Evolutionary conservation across 2,329 filamentous ascomycete genomes (phyloP).

Genomic region (Fusarium sp.): DNA sequence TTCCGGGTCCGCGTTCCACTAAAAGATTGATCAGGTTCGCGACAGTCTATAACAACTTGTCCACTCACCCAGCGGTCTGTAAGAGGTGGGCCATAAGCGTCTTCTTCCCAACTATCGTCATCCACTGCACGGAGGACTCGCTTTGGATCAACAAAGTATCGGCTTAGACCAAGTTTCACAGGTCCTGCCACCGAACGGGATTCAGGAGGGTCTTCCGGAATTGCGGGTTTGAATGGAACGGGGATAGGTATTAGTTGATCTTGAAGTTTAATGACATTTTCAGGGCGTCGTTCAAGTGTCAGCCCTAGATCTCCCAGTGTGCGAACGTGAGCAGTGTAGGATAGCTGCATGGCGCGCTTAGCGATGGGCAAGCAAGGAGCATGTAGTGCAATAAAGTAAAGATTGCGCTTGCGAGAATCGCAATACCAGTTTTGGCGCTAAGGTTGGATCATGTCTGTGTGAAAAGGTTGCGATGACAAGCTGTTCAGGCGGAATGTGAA

Average conservation of each 20-base stretch:
- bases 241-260: not conserved
- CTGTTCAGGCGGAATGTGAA: not conserved
- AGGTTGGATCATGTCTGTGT: not conserved
- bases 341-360: not conserved
- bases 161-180: not conserved
- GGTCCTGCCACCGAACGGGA: not conserved
- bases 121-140: not conserved
- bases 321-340: not conserved
- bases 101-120: not conserved
- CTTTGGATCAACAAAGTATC: not conserved
- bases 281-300: not conserved
- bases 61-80: not conserved
- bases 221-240: not conserved
- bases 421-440: not conserved
- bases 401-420: not conserved
- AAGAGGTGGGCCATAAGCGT: not conserved
- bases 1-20: too few species aligned
- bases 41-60: too few species aligned
- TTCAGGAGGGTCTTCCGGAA: not conserved
- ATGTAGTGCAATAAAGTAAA: not conserved
- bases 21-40: too few species aligned
- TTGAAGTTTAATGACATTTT: not conserved
- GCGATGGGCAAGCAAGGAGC: not conserved
- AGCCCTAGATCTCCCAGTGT: not conserved
- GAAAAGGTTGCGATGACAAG: not conserved